A percentile compares a stretch with the other conserved stretches of the same genome.
Evolutionary conservation across 306 rosid species (phyloP).

Genomic region (Trifolium repens): DNA sequence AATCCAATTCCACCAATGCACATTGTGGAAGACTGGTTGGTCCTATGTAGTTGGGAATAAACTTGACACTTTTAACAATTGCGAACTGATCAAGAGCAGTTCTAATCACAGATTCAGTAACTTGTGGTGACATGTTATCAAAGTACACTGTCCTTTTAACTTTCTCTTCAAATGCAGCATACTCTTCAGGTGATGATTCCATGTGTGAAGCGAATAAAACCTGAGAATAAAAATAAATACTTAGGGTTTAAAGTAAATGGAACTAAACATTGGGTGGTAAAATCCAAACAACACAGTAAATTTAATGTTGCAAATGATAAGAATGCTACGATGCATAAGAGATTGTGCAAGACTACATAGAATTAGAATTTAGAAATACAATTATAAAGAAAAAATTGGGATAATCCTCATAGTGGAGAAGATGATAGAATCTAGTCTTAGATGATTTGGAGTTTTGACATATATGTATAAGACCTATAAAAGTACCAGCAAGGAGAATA

Average conservation of each 20-base stretch:
- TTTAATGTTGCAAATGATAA: not conserved
- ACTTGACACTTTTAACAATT: constrained; percentile 57
- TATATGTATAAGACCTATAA: not conserved
- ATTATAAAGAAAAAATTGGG: not conserved
- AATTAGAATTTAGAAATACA: not conserved
- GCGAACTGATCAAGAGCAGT: constrained; percentile 80
- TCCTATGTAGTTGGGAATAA: constrained; percentile 69
- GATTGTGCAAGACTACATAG: not conserved
- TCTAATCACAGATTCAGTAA: constrained; percentile 71
- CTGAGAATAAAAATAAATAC: constrained; percentile 40
- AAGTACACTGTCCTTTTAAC: constrained; percentile 69
- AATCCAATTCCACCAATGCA: constrained; percentile 79
- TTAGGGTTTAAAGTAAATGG: not conserved
- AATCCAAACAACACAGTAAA: not conserved
- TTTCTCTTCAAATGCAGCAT: constrained; percentile 69
- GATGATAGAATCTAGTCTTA: not conserved
- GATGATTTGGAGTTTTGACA: not conserved
- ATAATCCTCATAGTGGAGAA: not conserved
- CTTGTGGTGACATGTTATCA: constrained; percentile 78
- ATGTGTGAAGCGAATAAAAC: constrained; percentile 41
- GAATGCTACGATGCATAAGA: not conserved
- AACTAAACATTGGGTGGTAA: not conserved
- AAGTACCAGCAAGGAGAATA: not conserved
- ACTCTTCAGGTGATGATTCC: constrained; percentile 59
- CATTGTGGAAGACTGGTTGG: constrained; percentile 54